These are phyloP conservation scores for Usnea hakonensis DNA, from an alignment of 495 filamentous ascomycete species.

Conservation along the genomic window DNA sequence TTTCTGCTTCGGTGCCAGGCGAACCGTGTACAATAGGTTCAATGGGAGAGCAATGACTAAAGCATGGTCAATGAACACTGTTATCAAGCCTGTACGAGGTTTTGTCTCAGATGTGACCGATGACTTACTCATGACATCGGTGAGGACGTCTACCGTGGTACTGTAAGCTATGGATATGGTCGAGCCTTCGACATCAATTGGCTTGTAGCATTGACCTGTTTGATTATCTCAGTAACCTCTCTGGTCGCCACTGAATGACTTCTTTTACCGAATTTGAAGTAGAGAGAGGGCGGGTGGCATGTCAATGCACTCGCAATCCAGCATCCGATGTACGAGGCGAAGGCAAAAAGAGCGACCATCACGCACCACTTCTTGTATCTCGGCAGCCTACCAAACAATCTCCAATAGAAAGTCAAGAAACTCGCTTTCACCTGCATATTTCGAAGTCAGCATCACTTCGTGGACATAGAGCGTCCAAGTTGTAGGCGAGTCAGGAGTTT, in stretches of 20 bases:
- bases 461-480: background rate
- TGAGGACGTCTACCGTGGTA: conserved; percentile 1
- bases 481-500: background rate
- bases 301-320: conserved; percentile 23
- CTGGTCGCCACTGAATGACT: background rate
- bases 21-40: conserved; percentile 27
- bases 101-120: background rate
- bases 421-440: conserved; percentile 23
- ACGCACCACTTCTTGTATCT: conserved; percentile 36
- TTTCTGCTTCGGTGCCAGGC: conserved; percentile 29
- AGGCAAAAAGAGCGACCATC: conserved; percentile 30
- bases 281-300: conserved; percentile 35
- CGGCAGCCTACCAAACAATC: conserved; percentile 34
- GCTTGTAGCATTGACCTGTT: conserved; percentile 8
- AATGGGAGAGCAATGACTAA: conserved; percentile 33
- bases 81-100: background rate
- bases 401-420: conserved; percentile 42
- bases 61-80: background rate
- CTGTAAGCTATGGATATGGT: conserved; percentile 3
- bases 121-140: conserved; percentile 10
- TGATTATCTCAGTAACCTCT: background rate
- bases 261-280: conserved; percentile 33
- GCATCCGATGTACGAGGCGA: conserved; percentile 34
- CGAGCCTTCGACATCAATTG: background rate
- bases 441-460: background rate